Evolutionary conservation across 2,329 filamentous ascomycete species (phyloP), one percentile per base, ranked within the genome.

Genomic region (Alternaria alternata): DNA sequence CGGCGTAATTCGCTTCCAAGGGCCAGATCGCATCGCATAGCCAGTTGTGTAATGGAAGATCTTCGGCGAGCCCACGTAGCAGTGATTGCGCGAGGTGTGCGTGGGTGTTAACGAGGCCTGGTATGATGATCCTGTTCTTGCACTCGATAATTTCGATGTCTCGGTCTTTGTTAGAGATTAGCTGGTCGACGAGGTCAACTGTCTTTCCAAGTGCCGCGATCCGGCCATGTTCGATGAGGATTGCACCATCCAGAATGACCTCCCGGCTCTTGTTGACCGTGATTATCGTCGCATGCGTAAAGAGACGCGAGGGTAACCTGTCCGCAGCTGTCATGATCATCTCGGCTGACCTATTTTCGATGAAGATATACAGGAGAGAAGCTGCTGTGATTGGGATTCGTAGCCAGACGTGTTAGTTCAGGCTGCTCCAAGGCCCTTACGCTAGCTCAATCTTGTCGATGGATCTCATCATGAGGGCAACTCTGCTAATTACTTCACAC

Each of bases 221-320:
- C 5, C 66, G 76, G 32, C 74, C 64, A 30, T 70, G 75, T 6
- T 75, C 57, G 5, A 84, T 76, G 1, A 81, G 74, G 30, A 86
- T 74, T 12, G 79, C 80, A 14, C 84, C 84, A 61, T 85, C 78
- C 5, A 79, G 69, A 56, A 84, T 80, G 51, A 86, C 79, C 36
- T 81, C 78, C 20, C 82, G 77, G 16, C 65, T 63, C 28, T 74
- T 49, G 65, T 86, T 83, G 64, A 86, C 75, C 0, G 84, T 86
- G 63, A 86, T 81, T 58, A 87, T 82, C 3, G 83, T 85, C 8
- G 81, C 83, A 64, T 85, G 75, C 1, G 75, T 79, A 63, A 85
- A 84, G 0, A 86, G 72, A 69, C 59, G 47, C 12, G 38, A 30
- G 14, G 22, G 20, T 9, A 11, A 14, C 18, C 22, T 18, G 16